Evolutionary conservation across 163 green algal genomes (phyloP), one percentile per base, ranked within the genome.

Genomic region (Coccomyxa subellipsoidea): DNA sequence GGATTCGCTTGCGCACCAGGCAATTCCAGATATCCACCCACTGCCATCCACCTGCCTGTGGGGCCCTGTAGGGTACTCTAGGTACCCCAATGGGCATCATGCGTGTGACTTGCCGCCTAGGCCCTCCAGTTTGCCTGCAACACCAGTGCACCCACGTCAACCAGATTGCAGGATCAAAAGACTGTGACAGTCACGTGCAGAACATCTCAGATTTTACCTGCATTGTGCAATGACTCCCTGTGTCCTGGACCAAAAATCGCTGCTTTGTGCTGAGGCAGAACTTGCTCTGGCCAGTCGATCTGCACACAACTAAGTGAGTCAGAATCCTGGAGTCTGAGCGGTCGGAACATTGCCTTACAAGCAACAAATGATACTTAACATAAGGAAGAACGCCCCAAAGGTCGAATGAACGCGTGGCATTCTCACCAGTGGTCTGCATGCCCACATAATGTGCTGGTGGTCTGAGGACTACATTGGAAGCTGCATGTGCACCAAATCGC

Each of bases 21-120:
- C 93, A 95, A 89, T 98, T 98, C 95, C 95, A 98, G 77, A 98
- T 93, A 89, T 98, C 95, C 7, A 98, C 90, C 95, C 95, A 98
- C 86, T 96, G 91, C 93, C 92, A 98, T 32, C 69, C 81, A n/a
- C 88, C 90, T 76, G 93, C 91, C n/a, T 88, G 87, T 36, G 92
- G 93, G 0, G 90, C 93, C 34, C 92, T 87, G 85, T 97, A 98
- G 10, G 95, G 95, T 40, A 98, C 94, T 18, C 88, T 87, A 9
- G 95, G 95, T 53, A 97, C 95, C 39, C 94, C 95, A 70, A 98
- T 93, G 7, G 94, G 94, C 94, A 97, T 98, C 94, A 94, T 95
- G n/a, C 81, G 84, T 0, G 89, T 93, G 2, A 88, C 82, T 73
- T 88, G 83, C 39, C 87, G 69, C 54, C 81, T 69, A 25, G 84